Evolutionary conservation across 139 green algal genomes (phyloP).

Genomic region (Zygnema circumcarinatum): DNA sequence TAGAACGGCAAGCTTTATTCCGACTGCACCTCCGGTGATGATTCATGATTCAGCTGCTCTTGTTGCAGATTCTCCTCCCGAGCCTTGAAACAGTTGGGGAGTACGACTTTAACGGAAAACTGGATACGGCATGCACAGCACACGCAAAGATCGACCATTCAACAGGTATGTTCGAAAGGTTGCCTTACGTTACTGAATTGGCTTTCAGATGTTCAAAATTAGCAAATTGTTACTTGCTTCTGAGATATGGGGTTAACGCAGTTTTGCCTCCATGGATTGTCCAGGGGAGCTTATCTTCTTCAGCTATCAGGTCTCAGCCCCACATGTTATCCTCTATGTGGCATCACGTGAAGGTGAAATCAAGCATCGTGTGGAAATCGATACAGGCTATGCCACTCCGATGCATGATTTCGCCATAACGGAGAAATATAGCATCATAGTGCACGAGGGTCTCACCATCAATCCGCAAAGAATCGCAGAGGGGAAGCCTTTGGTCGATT

Average conservation of each 20-base stretch:
- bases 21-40: too few relatives aligned
- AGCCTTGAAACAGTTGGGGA: slow-evolving; percentile 33
- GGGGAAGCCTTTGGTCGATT: slow-evolving; percentile 34
- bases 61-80: slow-evolving; percentile 17
- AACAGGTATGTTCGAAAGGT: slow-evolving; percentile 39
- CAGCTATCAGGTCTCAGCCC: slow-evolving; percentile 19
- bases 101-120: slow-evolving; percentile 43
- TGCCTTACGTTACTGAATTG: too few relatives aligned
- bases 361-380: slow-evolving; percentile 4
- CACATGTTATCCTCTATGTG: slow-evolving; percentile 10
- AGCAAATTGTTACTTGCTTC: too few relatives aligned
- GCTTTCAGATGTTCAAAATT: too few relatives aligned
- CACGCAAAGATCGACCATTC: slow-evolving; percentile 77
- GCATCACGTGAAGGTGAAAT: neutral
- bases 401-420: slow-evolving; percentile 63
- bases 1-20: too few relatives aligned
- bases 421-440: slow-evolving; percentile 43
- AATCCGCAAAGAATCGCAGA: slow-evolving; percentile 17
- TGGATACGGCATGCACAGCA: slow-evolving; percentile 74
- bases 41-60: too few relatives aligned
- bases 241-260: too few relatives aligned
- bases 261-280: too few relatives aligned
- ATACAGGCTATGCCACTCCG: slow-evolving; percentile 25
- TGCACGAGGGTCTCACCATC: slow-evolving; percentile 49
- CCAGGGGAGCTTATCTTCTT: slow-evolving; percentile 56